Percentiles rank a stretch among this genome's conserved stretches.
phyloP scores from a whole-genome alignment of 305 asterid genomes.

The Fraxinus nigra region DNA sequence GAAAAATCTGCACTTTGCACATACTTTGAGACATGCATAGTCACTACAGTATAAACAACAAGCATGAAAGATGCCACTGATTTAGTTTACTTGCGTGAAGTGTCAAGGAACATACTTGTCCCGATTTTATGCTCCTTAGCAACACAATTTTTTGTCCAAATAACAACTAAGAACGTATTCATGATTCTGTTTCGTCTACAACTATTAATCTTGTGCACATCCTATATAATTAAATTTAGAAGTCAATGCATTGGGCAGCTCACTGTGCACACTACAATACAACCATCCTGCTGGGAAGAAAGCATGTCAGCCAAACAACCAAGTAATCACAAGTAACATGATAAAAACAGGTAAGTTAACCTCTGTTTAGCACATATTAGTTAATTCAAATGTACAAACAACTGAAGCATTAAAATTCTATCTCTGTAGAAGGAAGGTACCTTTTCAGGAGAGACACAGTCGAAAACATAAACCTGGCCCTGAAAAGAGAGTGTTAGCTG shows the following conservation, averaged over 20 bases:
- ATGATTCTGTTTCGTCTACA: not conserved
- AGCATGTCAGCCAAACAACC: not conserved
- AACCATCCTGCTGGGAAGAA: not conserved
- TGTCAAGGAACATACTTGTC: not conserved
- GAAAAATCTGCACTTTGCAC: not conserved
- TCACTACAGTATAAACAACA: not conserved
- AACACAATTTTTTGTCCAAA: not conserved
- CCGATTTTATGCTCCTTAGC: not conserved
- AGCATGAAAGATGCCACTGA: not conserved
- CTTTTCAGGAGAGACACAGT: constrained; percentile 73
- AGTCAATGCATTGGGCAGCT: not conserved
- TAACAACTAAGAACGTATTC: not conserved
- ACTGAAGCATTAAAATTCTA: not conserved
- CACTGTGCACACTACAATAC: not conserved
- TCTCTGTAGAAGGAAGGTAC: constrained; percentile 22
- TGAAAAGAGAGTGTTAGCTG: constrained; percentile 75
- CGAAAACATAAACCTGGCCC: constrained; percentile 75
- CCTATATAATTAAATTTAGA: not conserved
- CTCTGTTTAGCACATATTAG: not conserved
- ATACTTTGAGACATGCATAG: not conserved
- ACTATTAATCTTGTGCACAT: not conserved
- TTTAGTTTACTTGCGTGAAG: not conserved
- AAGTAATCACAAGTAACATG: not conserved
- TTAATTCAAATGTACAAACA: not conserved
- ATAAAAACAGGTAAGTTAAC: not conserved